A percentile compares a stretch with the other conserved stretches of the same genome.
phyloP scores from a whole-genome alignment of 176 grass and related monocot genomes.

The Avena atlantica region DNA sequence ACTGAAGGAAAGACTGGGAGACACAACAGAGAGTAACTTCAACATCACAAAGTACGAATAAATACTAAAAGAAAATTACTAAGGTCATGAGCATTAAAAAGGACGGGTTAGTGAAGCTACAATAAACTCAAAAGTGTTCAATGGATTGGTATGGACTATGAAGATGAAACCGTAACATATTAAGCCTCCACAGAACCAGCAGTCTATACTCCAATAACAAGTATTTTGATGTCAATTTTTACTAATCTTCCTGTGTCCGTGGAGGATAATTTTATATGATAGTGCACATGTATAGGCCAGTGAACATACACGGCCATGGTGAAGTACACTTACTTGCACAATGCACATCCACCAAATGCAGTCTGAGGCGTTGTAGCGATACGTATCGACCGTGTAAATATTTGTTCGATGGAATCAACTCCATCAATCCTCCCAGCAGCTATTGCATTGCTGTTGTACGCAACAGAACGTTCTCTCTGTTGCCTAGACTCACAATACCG shows the following conservation, averaged over 20 bases:
- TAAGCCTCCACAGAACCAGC: conserved; percentile 33
- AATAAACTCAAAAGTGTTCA: conserved; percentile 6
- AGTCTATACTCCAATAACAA: conserved; percentile 27
- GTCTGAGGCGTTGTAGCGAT: conserved; percentile 68
- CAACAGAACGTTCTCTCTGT: conserved; percentile 84
- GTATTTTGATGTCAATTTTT: conserved; percentile 1
- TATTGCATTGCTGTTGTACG: conserved; percentile 93
- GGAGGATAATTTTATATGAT: not conserved
- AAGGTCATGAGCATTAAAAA: not conserved
- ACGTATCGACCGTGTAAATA: conserved; percentile 80
- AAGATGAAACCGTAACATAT: conserved; percentile 20
- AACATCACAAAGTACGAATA: conserved; percentile 12
- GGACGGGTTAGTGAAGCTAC: not conserved
- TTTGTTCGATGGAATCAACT: conserved; percentile 90
- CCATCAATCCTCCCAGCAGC: conserved; percentile 95
- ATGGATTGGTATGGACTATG: not conserved
- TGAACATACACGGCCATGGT: conserved; percentile 32
- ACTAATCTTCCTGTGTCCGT: conserved; percentile 7
- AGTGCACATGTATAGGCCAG: not conserved
- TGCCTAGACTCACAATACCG: conserved; percentile 86
- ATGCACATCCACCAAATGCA: conserved; percentile 78
- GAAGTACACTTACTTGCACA: conserved; percentile 80
- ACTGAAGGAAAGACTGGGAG: not conserved
- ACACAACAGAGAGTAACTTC: not conserved
- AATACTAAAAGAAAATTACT: not conserved